phyloP scores from a whole-genome alignment of 306 rosid genomes.

The Pyrus communis region DNA sequence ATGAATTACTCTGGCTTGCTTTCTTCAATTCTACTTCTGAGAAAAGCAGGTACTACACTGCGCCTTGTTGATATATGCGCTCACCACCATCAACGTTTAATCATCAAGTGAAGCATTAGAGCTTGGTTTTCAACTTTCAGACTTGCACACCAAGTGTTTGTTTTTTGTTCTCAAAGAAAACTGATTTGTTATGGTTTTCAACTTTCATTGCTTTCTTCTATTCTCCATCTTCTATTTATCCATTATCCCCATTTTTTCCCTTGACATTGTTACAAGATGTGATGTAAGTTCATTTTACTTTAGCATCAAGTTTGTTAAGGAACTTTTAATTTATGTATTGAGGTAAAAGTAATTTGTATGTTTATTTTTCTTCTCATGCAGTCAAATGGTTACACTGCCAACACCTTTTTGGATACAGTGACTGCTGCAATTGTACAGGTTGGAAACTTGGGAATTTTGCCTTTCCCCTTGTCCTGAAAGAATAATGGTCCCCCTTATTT shows the following conservation, averaged over 20 bases:
- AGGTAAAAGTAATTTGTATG: neutral
- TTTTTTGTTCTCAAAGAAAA: too few species aligned
- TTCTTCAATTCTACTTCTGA: too few species aligned
- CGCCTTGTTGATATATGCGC: too few species aligned
- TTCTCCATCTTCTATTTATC: slow-evolving; percentile 20
- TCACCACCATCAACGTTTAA: too few species aligned
- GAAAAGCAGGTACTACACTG: too few species aligned
- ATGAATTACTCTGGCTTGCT: too few species aligned
- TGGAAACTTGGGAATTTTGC: neutral
- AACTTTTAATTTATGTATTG: neutral
- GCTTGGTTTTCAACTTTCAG: too few species aligned
- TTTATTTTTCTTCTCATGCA: slow-evolving; percentile 7
- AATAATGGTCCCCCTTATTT: too few species aligned
- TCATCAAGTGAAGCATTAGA: too few species aligned
- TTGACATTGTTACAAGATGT: slow-evolving; percentile 85
- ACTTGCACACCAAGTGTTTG: too few species aligned
- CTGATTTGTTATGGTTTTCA: slow-evolving; percentile 27
- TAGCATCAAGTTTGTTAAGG: neutral
- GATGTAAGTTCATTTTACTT: slow-evolving; percentile 52
- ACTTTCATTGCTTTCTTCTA: slow-evolving; percentile 8
- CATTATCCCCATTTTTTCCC: slow-evolving; percentile 19
- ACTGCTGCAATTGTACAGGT: slow-evolving; percentile 98
- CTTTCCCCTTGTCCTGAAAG: too few species aligned
- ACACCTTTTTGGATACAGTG: slow-evolving; percentile 83
- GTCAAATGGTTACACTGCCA: slow-evolving; percentile 88